Evolutionary conservation across 305 asterid genomes (phyloP).

Genomic region (Fraxinus floribunda): DNA sequence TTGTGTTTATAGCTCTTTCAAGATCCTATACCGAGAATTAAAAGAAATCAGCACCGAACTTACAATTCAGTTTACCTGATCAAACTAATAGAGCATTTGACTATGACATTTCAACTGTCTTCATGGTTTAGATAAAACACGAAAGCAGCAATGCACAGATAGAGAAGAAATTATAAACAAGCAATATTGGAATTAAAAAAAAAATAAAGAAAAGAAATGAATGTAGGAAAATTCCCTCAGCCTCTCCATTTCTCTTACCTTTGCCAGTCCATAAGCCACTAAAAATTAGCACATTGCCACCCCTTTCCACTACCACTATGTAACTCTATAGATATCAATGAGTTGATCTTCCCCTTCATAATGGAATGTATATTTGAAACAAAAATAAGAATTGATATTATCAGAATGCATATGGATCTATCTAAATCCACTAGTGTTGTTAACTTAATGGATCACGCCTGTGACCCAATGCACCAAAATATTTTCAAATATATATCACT

Average conservation of each 20-base stretch:
- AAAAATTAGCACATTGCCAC: constrained; percentile 7
- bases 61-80: constrained; percentile 9
- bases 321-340: neutral
- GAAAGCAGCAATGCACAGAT: constrained; percentile 17
- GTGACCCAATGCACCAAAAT: neutral
- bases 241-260: neutral
- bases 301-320: neutral
- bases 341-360: neutral
- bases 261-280: neutral
- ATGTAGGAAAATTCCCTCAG: neutral
- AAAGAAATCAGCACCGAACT: constrained; percentile 8
- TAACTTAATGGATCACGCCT: neutral
- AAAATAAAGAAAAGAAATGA: neutral
- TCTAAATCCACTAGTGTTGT: neutral
- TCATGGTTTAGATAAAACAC: constrained; percentile 15
- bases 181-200: neutral
- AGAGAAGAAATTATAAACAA: constrained; percentile 7
- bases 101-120: neutral
- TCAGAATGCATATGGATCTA: neutral
- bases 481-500: neutral
- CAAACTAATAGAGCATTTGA: neutral
- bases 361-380: neutral
- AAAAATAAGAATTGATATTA: neutral
- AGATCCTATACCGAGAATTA: constrained; percentile 54
- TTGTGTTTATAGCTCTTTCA: constrained; percentile 66